Evolutionary conservation across 192 early-diverging fungal genomes (phyloP), one percentile per base, ranked within the genome.

Genomic region (Backusella sp.): DNA sequence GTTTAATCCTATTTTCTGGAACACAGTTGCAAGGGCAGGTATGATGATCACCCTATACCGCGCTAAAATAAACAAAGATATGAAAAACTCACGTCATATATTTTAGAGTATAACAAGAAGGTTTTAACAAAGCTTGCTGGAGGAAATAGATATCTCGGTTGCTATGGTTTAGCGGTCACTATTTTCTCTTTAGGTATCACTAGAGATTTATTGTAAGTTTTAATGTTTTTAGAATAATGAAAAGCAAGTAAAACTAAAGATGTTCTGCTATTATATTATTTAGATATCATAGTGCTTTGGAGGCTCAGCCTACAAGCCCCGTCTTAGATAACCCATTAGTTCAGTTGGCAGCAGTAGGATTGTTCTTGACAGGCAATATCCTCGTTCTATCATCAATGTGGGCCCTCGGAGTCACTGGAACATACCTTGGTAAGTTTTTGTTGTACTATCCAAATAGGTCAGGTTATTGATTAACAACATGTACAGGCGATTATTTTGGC

Each of bases 1-100:
- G 19, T 96, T 97, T 86, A 96, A 96, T 71, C 96, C 96, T 52
- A 79, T 88, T 28, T 93, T 91, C 78, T 97, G 96, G 96, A 97
- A 97, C 84, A 89, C 94, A 35, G 93, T 91, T 9, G 96, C 96
- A 12, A 88, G 94, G 37, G 88, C 84, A 79, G 92, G 91, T 93
- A 84, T 49, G 71, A 56, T 23, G 41, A 3, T 15, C 30, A 15
- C 3, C 3, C 0, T 26, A n/a, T 68, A 17, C 30, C 9, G 8
- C 9, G n/a, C 32, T 23, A 11, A 69, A 69, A 41, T 21, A 26
- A 2, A 21, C 12, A 71, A 5, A 71, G 1, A 32, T 28, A 46
- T 15, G 42, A 15, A 6, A 49, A 44, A 70, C 39, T 69, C 34
- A 39, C 36, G 8, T 11, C 19, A 69, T 36, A 26, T 7, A 19